These are phyloP conservation scores for Blumeria hordei DNA, from an alignment of 2,329 filamentous ascomycete genomes.

Conservation along the genomic window DNA sequence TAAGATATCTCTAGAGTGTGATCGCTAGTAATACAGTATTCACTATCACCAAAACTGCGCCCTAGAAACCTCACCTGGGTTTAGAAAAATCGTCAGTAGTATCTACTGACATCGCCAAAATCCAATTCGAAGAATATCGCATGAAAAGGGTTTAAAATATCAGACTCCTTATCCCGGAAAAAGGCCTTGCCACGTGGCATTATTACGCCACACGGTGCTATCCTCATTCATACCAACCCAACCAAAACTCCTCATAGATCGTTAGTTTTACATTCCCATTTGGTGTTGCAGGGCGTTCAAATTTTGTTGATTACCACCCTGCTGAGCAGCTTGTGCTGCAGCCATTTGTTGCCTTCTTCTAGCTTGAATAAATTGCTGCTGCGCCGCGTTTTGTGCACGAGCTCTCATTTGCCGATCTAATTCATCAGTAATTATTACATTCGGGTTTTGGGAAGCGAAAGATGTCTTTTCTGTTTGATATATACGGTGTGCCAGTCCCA, in stretches of 20 bases:
- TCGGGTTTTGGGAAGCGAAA: background rate
- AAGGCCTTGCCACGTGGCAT: no score
- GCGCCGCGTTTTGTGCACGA: constrained; percentile 2
- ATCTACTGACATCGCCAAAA: no score
- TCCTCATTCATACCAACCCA: background rate
- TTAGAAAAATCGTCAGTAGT: no score
- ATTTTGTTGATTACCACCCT: constrained; percentile 5
- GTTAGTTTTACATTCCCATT: constrained; percentile 4
- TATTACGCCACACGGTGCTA: no score
- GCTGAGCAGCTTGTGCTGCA: constrained; percentile 6
- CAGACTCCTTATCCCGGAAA: no score
- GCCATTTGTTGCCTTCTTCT: constrained; percentile 7
- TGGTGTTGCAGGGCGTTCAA: constrained; percentile 13
- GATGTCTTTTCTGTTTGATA: constrained; percentile 1
- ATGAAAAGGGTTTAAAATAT: no score
- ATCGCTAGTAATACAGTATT: no score
- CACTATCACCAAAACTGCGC: no score
- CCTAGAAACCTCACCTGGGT: no score
- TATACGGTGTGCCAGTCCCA: background rate
- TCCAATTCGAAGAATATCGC: no score
- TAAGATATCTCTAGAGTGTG: no score
- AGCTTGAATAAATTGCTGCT: constrained; percentile 2
- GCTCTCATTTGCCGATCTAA: constrained; percentile 1
- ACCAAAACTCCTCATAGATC: background rate
- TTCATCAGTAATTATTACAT: background rate